Base-by-base conservation (phyloP, 73 alveolate genomes). In the Blepharisma japonicum region DNA sequence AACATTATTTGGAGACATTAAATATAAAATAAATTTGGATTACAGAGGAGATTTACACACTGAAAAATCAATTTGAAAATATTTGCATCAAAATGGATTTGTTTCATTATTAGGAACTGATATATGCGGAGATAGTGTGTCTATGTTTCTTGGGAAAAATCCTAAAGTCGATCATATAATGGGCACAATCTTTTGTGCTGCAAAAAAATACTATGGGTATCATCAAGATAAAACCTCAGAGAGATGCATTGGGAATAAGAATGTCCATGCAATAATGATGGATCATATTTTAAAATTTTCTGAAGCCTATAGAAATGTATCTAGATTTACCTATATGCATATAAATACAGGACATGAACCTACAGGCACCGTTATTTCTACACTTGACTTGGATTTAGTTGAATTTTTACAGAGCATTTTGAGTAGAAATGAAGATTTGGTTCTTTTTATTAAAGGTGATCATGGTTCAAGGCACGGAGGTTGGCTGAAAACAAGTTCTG, bases 41-140 rank as follows among this genome's bases (percentile, higher is more conserved):
- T 32, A 32, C 42, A 32, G 42, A 32, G 42, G 42, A 32, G 42
- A 32, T 3, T 32, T 32, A 3, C 42, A 32, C 42, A 32, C 42
- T 32, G 42, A 32, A 32, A 32, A 32, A 3, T 32, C 42, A 32
- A 32, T 32, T 32, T 32, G 42, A 32, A 32, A 3, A 32, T 32
- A 32, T 32, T 32, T 53, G 23, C 23, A 53, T n/a, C 32, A 53
- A 20, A 14, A 53, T 3, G 68, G 68, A 53, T 53, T 14, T 14
- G 68, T 53, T 14, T n/a, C 68, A n/a, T 53, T 53, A 53, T 53
- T 53, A 20, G 68, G 68, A 53, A 53, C 32, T 53, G 68, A 53
- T 20, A 53, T n/a, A 0, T 53, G 68, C 23, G 23, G 32, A 1
- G 68, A 14, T 53, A 53, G 68, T 20, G 23, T 53, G 18, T 53